Evolutionary conservation across 2,329 filamentous ascomycete genomes (phyloP).

Genomic region (Raffaelea deltoideospora): DNA sequence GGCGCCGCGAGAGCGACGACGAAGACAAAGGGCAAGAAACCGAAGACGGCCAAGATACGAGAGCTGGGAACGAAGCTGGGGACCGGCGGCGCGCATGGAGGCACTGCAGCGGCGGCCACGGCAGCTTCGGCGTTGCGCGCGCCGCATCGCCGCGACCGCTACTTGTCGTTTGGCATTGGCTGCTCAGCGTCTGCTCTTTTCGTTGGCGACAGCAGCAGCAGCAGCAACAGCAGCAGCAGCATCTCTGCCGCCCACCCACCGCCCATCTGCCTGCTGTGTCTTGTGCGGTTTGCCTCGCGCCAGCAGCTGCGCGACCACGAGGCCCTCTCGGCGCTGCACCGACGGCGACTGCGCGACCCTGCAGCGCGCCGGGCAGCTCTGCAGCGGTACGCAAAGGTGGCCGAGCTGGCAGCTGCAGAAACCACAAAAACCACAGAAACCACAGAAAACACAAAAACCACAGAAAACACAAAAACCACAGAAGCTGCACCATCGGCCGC

Average conservation of each 20-base stretch:
- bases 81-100: neutral
- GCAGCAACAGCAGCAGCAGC: too few species aligned
- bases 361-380: conserved; percentile 3
- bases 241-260: neutral
- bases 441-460: conserved; percentile 28
- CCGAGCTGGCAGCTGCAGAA: neutral
- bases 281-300: conserved; percentile 38
- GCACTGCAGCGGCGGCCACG: neutral
- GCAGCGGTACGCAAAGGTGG: conserved; percentile 6
- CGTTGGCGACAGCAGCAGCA: too few species aligned
- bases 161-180: conserved; percentile 45
- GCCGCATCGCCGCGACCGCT: conserved; percentile 18
- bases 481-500: neutral
- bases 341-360: conserved; percentile 7
- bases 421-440: neutral
- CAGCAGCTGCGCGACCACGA: conserved; percentile 15
- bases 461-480: too few species aligned
- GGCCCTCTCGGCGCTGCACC: conserved; percentile 12
- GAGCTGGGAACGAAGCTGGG: too few species aligned
- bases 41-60: neutral
- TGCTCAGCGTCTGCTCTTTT: too few species aligned
- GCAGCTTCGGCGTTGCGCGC: conserved; percentile 9
- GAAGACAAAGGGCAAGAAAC: neutral
- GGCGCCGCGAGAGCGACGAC: neutral
- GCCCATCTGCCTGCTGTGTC: conserved; percentile 40